phyloP scores from a whole-genome alignment of 2,329 filamentous ascomycete genomes.

The Pseudonectria foliicola region DNA sequence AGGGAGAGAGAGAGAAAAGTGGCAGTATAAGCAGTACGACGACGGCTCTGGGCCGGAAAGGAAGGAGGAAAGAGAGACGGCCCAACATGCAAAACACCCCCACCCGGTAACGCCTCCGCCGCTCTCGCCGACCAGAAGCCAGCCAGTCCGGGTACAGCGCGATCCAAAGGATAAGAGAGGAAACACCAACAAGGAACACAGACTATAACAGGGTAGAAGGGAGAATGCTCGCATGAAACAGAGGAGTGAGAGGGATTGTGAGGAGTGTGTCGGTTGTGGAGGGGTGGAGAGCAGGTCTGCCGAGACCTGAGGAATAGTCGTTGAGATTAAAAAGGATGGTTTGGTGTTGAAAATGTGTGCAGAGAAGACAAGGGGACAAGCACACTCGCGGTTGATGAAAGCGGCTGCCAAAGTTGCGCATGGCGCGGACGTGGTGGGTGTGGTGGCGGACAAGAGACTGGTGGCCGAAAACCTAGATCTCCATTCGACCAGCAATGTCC shows the following conservation, averaged over 20 bases:
- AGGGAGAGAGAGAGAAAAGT: too few relatives aligned
- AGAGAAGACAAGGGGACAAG: constrained; percentile 6
- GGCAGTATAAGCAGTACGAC: too few relatives aligned
- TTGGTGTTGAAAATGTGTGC: constrained; percentile 13
- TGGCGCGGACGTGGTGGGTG: not conserved
- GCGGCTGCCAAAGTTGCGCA: constrained; percentile 4
- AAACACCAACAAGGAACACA: constrained; percentile 9
- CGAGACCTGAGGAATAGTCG: not conserved
- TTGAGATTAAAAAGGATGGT: constrained; percentile 9
- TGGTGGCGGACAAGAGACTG: not conserved
- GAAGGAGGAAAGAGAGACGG: too few relatives aligned
- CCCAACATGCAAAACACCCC: too few relatives aligned
- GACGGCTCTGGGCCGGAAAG: too few relatives aligned
- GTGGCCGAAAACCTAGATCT: constrained; percentile 38
- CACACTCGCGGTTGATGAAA: not conserved
- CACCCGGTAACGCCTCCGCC: too few relatives aligned
- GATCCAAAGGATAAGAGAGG: too few relatives aligned
- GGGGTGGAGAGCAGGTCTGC: too few relatives aligned
- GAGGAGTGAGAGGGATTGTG: constrained; percentile 4
- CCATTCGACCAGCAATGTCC: constrained; percentile 56
- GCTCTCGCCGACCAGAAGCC: constrained; percentile 33
- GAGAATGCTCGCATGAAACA: too few relatives aligned
- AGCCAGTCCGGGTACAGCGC: constrained; percentile 23
- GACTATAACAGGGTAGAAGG: constrained; percentile 2
- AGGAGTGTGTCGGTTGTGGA: not conserved